Evolutionary conservation across 345 rosid genomes (phyloP).

Genomic region (Linum trigynum): DNA sequence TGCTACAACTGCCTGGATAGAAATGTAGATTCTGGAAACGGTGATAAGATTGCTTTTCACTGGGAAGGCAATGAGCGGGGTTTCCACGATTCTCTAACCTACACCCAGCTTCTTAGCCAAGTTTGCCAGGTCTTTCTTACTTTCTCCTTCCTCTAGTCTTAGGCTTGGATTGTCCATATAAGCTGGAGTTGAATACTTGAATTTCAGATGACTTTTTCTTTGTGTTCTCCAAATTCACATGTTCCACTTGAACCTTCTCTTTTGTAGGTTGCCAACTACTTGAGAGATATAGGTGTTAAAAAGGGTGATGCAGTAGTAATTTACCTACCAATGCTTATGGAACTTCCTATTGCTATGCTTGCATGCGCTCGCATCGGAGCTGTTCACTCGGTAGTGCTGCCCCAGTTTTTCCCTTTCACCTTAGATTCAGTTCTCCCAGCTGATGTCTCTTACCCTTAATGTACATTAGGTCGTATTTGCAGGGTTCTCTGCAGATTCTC

Average conservation of each 20-base stretch:
- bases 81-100: slow-evolving; percentile 56
- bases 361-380: slow-evolving; percentile 98
- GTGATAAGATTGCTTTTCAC: slow-evolving; percentile 64
- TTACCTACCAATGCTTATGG: slow-evolving; percentile 92
- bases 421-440: neutral
- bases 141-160: neutral
- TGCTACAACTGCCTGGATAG: slow-evolving; percentile 89
- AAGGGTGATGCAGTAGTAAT: slow-evolving; percentile 85
- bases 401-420: neutral
- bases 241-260: neutral
- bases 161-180: neutral
- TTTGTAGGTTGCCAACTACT: slow-evolving; percentile 79
- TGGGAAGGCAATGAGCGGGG: slow-evolving; percentile 90
- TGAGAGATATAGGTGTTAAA: slow-evolving; percentile 74
- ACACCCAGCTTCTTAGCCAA: slow-evolving; percentile 59
- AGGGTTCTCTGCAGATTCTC: slow-evolving; percentile 90
- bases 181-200: neutral
- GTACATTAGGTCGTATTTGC: slow-evolving; percentile 78
- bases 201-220: slow-evolving; percentile 38
- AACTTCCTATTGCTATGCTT: slow-evolving; percentile 93
- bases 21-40: slow-evolving; percentile 74
- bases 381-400: slow-evolving; percentile 70
- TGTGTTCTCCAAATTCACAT: slow-evolving; percentile 1
- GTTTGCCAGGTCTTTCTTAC: slow-evolving; percentile 70
- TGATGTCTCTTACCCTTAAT: slow-evolving; percentile 8